Evolutionary conservation across 352 stramenopile genomes (phyloP).

Genomic region (Phytophthora foliorum): DNA sequence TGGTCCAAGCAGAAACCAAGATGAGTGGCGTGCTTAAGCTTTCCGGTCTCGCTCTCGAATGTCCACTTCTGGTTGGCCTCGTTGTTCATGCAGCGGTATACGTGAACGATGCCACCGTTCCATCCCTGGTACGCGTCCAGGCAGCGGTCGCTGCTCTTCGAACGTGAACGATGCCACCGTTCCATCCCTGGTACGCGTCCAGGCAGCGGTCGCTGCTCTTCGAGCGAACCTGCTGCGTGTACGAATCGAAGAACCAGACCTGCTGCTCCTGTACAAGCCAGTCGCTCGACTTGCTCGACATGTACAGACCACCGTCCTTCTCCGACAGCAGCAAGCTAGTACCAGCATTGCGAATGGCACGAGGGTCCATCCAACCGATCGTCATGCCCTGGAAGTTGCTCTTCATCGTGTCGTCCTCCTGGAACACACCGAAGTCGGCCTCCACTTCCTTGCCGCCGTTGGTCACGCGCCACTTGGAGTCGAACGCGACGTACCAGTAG

Average conservation of each 20-base stretch:
- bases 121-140: conserved; percentile 64
- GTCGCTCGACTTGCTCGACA: conserved; percentile 50
- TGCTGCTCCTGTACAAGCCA: conserved; percentile 67
- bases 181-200: conserved; percentile 59
- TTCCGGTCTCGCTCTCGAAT: conserved; percentile 56
- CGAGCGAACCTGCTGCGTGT: conserved; percentile 62
- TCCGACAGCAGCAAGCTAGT: conserved; percentile 49
- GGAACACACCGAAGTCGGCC: conserved; percentile 70
- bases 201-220: conserved; percentile 77
- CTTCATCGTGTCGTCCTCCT: conserved; percentile 66
- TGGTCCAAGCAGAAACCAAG: conserved; percentile 68
- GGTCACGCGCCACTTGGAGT: conserved; percentile 64
- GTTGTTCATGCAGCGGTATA: conserved; percentile 61
- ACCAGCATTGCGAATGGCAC: conserved; percentile 43
- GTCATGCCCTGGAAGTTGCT: conserved; percentile 57
- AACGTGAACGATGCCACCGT: conserved; percentile 70
- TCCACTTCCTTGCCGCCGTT: conserved; percentile 67
- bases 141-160: conserved; percentile 75
- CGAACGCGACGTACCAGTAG: conserved; percentile 83
- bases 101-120: conserved; percentile 62
- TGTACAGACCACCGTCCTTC: conserved; percentile 46
- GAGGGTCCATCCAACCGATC: conserved; percentile 40
- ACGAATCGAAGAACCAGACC: conserved; percentile 71
- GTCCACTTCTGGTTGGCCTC: conserved; percentile 78
- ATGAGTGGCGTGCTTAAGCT: conserved; percentile 55